A percentile compares a stretch with the other conserved stretches of the same genome.
Evolutionary conservation across 208 protist species (phyloP).

Genomic region (Trypanosoma vivax): DNA sequence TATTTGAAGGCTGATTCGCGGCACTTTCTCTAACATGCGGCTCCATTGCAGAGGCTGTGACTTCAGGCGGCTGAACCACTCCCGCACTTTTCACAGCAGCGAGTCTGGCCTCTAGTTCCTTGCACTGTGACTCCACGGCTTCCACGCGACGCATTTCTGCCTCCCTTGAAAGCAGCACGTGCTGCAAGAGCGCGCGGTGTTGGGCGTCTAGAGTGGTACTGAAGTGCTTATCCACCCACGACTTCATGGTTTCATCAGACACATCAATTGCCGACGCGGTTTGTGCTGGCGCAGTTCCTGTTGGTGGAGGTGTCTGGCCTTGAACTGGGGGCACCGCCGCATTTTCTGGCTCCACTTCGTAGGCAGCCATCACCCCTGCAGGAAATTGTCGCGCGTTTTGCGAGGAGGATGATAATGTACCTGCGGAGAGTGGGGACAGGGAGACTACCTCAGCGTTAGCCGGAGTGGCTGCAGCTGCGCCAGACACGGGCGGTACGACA

Average conservation of each 20-base stretch:
- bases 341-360: neutral
- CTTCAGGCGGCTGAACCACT: neutral
- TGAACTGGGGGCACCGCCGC: conserved; percentile 6
- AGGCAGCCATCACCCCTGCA: conserved; percentile 10
- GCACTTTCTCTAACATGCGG: no score
- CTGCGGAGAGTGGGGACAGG: neutral
- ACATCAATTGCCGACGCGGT: neutral
- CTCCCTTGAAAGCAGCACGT: conserved; percentile 22
- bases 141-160: conserved; percentile 18
- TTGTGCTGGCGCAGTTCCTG: conserved; percentile 5
- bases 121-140: conserved; percentile 20
- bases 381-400: conserved; percentile 4
- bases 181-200: conserved; percentile 19
- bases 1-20: no score
- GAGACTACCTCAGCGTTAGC: neutral
- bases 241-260: conserved; percentile 8
- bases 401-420: neutral
- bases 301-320: conserved; percentile 5
- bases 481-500: conserved; percentile 2
- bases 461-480: neutral
- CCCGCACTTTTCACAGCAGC: neutral
- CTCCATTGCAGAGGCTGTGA: neutral
- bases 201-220: conserved; percentile 17
- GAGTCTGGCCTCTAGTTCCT: conserved; percentile 9
- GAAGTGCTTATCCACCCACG: conserved; percentile 20